phyloP scores from a whole-genome alignment of 106 monocot genomes.

The Platanthera guangdongensis region DNA sequence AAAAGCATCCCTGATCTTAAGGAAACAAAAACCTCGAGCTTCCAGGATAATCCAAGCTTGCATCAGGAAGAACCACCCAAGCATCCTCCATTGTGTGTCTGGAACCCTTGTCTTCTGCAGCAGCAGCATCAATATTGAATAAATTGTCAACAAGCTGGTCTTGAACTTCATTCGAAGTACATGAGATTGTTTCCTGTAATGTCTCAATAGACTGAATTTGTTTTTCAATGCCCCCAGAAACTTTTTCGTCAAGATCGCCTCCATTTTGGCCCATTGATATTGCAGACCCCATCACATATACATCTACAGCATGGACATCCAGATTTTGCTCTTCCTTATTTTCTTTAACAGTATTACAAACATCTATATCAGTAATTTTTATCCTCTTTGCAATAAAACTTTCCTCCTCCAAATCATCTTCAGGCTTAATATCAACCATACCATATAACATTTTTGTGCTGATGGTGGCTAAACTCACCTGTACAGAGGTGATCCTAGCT shows the following conservation, averaged over 20 bases:
- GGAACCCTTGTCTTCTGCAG: constrained; percentile 81
- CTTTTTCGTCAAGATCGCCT: constrained; percentile 3
- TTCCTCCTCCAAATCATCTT: constrained; percentile 21
- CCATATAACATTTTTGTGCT: background rate
- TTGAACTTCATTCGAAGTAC: constrained; percentile 11
- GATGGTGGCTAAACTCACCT: background rate
- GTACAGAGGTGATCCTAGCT: background rate
- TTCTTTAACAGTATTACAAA: constrained; percentile 2
- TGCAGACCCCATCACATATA: background rate
- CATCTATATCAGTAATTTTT: constrained; percentile 19
- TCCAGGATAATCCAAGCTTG: constrained; percentile 50
- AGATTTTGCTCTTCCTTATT: background rate
- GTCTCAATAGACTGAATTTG: background rate
- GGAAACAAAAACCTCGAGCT: constrained; percentile 46
- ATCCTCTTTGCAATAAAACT: constrained; percentile 28
- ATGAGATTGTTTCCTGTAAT: constrained; percentile 7
- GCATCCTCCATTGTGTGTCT: constrained; percentile 90
- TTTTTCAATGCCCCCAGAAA: background rate
- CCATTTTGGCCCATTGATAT: constrained; percentile 15
- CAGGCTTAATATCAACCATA: constrained; percentile 36
- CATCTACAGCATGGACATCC: constrained; percentile 2
- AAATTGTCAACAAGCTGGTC: constrained; percentile 5
- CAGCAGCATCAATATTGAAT: constrained; percentile 56
- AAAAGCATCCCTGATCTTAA: background rate
- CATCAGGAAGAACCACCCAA: constrained; percentile 71